These are phyloP conservation scores for Aspergillus sp. DNA, from an alignment of 2,329 filamentous ascomycete species.

Conservation along the genomic window DNA sequence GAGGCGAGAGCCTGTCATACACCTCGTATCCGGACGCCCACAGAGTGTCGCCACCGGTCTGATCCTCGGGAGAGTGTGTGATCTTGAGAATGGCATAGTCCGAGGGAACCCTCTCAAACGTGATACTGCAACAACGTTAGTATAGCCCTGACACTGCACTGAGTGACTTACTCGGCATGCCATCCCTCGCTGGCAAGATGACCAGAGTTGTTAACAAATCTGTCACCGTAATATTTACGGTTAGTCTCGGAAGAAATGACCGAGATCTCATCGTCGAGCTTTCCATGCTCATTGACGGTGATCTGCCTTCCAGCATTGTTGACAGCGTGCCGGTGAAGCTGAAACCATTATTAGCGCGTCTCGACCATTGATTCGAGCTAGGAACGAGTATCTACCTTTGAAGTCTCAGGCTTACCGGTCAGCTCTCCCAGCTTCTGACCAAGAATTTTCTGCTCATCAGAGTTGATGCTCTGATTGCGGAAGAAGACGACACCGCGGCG, in stretches of 20 bases:
- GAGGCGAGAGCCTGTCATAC: conserved; percentile 15
- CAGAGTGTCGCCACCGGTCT: conserved; percentile 14
- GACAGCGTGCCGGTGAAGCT: conserved; percentile 6
- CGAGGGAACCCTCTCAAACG: conserved; percentile 15
- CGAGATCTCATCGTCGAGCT: conserved; percentile 11
- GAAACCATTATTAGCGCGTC: not conserved
- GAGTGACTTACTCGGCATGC: conserved; percentile 11
- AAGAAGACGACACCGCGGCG: conserved; percentile 72
- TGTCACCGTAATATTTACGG: conserved; percentile 3
- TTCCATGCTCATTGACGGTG: conserved; percentile 7
- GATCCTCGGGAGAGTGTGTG: conserved; percentile 2
- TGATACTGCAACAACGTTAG: conserved; percentile 7
- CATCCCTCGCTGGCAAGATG: conserved; percentile 13
- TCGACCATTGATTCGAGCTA: not conserved
- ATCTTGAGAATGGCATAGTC: conserved; percentile 16
- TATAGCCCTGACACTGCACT: not conserved
- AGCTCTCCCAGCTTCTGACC: conserved; percentile 64
- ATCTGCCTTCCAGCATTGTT: not conserved
- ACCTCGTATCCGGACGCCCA: conserved; percentile 18
- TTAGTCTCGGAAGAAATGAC: conserved; percentile 14
- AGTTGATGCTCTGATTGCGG: conserved; percentile 62
- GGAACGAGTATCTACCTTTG: conserved; percentile 34
- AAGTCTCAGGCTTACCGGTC: conserved; percentile 61
- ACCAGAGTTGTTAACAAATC: not conserved
- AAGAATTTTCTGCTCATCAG: conserved; percentile 69